Percentiles rank a stretch among this genome's conserved stretches.
Evolutionary conservation across 2,329 filamentous ascomycete species (phyloP).

Genomic region (Pseudocercospora macadamiae): DNA sequence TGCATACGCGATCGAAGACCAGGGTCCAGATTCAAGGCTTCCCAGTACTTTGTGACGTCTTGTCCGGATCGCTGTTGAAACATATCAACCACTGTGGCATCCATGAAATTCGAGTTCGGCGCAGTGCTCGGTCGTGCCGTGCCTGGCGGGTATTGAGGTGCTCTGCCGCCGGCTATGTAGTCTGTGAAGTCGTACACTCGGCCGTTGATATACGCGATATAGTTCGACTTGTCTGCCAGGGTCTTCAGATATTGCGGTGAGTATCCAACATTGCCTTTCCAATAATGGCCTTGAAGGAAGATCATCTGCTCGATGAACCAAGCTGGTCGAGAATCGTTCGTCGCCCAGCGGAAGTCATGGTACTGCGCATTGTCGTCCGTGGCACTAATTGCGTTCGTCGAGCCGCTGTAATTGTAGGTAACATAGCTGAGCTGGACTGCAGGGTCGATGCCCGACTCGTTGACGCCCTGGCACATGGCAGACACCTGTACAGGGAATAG

Average conservation of each 20-base stretch:
- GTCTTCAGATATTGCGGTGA: slow-evolving; percentile 74
- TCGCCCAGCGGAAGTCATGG: slow-evolving; percentile 89
- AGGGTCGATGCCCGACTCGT: slow-evolving; percentile 67
- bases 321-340: slow-evolving; percentile 78
- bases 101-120: slow-evolving; percentile 77
- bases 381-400: slow-evolving; percentile 64
- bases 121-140: slow-evolving; percentile 50
- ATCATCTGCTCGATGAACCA: slow-evolving; percentile 93
- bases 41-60: slow-evolving; percentile 84
- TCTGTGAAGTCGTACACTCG: slow-evolving; percentile 87
- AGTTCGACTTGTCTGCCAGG: slow-evolving; percentile 55
- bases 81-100: slow-evolving; percentile 69
- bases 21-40: slow-evolving; percentile 64
- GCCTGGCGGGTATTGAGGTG: slow-evolving; percentile 60
- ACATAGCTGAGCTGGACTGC: slow-evolving; percentile 85
- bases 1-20: slow-evolving; percentile 69
- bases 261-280: slow-evolving; percentile 86
- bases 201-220: slow-evolving; percentile 76
- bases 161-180: slow-evolving; percentile 76
- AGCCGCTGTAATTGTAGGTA: slow-evolving; percentile 72
- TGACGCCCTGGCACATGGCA: slow-evolving; percentile 79
- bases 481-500: slow-evolving; percentile 95
- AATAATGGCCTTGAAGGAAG: slow-evolving; percentile 74
- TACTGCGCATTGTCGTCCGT: slow-evolving; percentile 76
- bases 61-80: slow-evolving; percentile 76